A percentile compares a stretch with the other conserved stretches of the same genome.
Evolutionary conservation across 2,329 filamentous ascomycete genomes (phyloP).

Genomic region (Plectosphaerella cucumerina): DNA sequence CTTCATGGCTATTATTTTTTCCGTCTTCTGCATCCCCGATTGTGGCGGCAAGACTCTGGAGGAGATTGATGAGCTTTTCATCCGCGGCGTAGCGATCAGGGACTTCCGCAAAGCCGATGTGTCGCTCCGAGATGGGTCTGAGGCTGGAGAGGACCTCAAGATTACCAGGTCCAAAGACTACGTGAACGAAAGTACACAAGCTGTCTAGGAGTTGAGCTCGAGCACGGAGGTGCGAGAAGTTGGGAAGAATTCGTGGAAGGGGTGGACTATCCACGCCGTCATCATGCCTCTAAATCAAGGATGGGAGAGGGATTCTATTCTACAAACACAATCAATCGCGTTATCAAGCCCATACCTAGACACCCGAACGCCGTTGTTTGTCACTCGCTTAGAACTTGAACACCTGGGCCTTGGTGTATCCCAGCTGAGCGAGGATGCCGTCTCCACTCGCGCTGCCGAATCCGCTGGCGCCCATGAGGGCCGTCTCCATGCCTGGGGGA

Average conservation of each 20-base stretch:
- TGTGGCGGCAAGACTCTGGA: constrained; percentile 66
- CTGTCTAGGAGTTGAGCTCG: neutral
- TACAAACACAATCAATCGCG: no score
- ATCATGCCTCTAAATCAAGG: no score
- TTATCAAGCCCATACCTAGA: no score
- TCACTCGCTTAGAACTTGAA: constrained; percentile 44
- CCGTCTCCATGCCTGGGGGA: constrained; percentile 61
- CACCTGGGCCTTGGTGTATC: constrained; percentile 53
- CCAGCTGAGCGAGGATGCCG: constrained; percentile 53
- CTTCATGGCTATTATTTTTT: constrained; percentile 16
- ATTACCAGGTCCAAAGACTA: neutral
- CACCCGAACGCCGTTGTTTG: no score
- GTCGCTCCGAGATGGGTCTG: neutral
- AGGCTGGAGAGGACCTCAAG: neutral
- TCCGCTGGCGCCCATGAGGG: constrained; percentile 42
- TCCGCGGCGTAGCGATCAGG: neutral
- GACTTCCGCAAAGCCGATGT: neutral
- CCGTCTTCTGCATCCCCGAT: constrained; percentile 30
- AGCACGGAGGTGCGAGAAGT: no score
- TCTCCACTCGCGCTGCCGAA: constrained; percentile 12
- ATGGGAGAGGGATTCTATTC: no score
- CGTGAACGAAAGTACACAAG: neutral
- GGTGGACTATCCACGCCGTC: no score
- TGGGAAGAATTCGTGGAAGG: no score
- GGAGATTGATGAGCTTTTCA: constrained; percentile 57